Percentiles rank a stretch among this genome's conserved stretches.
Evolutionary conservation across 495 filamentous ascomycete genomes (phyloP).

Genomic region (Clavariopsis aquatica): DNA sequence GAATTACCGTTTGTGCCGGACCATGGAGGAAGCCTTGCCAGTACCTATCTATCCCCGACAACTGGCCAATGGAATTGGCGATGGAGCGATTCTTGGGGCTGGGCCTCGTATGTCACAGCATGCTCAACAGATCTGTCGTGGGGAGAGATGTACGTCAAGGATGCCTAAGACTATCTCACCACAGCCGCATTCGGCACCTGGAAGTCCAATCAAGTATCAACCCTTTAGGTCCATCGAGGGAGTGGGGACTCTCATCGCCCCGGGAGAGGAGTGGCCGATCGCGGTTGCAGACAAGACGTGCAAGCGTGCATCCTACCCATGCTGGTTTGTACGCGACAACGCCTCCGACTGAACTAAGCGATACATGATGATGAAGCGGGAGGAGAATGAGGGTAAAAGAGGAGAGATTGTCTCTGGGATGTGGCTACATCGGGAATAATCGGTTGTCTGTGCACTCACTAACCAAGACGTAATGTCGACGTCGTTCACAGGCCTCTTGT

Average conservation of each 20-base stretch:
- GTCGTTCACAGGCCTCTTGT: neutral
- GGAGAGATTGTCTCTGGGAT: slow-evolving; percentile 7
- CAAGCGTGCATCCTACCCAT: neutral
- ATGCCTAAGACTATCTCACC: neutral
- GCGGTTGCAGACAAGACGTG: neutral
- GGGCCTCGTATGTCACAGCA: neutral
- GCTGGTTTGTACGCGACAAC: neutral
- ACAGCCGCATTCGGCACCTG: neutral
- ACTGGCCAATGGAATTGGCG: neutral
- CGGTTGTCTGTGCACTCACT: neutral
- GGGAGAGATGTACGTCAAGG: neutral
- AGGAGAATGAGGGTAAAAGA: slow-evolving; percentile 2
- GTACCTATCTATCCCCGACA: too few relatives aligned
- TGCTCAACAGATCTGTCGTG: neutral
- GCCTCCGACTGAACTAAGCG: neutral
- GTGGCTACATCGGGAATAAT: neutral
- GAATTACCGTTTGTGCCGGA: neutral
- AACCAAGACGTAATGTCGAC: neutral
- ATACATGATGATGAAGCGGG: neutral
- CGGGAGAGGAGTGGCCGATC: neutral
- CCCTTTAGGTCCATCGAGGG: too few relatives aligned
- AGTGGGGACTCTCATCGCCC: too few relatives aligned
- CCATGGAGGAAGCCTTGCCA: too few relatives aligned
- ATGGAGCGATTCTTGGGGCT: neutral
- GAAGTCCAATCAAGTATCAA: neutral